Conservation (phyloP, 768 basidiomycete species). For the Ephemerocybe angulata region DNA sequence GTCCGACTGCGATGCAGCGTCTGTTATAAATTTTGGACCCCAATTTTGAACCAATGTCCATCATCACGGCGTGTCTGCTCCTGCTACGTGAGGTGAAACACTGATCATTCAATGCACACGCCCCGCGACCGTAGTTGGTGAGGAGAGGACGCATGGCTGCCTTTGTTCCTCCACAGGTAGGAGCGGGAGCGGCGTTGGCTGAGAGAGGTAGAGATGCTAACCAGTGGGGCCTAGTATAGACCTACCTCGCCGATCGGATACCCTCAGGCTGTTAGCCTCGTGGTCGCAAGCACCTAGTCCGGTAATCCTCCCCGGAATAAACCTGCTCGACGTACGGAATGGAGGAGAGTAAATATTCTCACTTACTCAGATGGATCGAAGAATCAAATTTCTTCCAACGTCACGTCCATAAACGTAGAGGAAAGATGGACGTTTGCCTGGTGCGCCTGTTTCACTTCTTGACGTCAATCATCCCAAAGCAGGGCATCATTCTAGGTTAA, state of each 20-base stretch:
- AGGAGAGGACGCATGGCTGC: neutral
- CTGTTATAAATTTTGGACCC: too few relatives aligned
- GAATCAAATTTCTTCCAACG: neutral
- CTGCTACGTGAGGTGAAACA: slow-evolving; percentile 3
- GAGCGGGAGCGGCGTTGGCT: too few relatives aligned
- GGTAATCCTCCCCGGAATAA: neutral
- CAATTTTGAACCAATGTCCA: too few relatives aligned
- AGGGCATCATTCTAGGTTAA: neutral
- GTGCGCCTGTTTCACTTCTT: too few relatives aligned
- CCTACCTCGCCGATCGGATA: neutral
- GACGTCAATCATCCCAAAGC: neutral
- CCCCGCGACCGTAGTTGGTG: neutral
- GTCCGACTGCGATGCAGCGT: too few relatives aligned
- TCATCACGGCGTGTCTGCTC: too few relatives aligned
- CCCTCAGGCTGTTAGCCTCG: neutral
- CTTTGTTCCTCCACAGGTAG: neutral
- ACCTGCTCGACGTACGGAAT: neutral
- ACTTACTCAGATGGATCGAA: neutral
- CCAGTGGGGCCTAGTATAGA: too few relatives aligned
- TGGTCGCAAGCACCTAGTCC: neutral
- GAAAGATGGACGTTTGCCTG: too few relatives aligned
- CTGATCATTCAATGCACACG: neutral
- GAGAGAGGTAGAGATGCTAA: too few relatives aligned
- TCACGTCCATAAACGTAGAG: neutral
- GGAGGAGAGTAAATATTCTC: neutral